These are phyloP conservation scores for Fonsecaea nubica DNA, from an alignment of 2,329 filamentous ascomycete genomes.

Conservation along the genomic window DNA sequence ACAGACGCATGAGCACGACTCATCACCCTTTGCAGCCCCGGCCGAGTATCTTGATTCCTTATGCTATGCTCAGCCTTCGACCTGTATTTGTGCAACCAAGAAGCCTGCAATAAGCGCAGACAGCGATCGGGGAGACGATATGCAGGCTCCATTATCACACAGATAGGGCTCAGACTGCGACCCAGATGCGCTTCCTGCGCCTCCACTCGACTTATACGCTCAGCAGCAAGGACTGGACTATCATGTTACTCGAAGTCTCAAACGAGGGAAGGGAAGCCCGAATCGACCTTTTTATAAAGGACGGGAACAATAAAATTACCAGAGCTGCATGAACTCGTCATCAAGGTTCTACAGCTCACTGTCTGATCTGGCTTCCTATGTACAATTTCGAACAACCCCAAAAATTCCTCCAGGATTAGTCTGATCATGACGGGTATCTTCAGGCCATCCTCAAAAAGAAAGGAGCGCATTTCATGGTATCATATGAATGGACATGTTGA, in stretches of 20 bases:
- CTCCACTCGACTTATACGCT: background rate
- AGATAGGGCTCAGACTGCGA: background rate
- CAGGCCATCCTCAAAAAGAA: background rate
- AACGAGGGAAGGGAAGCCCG: background rate
- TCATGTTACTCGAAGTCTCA: background rate
- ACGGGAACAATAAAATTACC: background rate
- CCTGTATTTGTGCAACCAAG: background rate
- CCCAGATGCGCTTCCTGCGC: background rate
- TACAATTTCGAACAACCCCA: background rate
- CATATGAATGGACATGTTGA: background rate
- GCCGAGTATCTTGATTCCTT: background rate
- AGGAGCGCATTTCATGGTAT: background rate
- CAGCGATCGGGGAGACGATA: background rate
- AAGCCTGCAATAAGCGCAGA: background rate
- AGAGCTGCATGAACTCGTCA: background rate
- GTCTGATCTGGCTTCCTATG: background rate
- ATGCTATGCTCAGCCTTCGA: background rate
- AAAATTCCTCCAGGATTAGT: background rate
- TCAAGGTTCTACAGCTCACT: background rate
- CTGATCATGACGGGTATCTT: background rate
- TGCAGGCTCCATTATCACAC: background rate
- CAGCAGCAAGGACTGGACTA: background rate
- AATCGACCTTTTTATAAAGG: background rate
- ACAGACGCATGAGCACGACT: background rate
- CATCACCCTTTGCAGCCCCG: background rate